Base-by-base conservation (phyloP, 2,329 filamentous ascomycete genomes). In the Elsinoe australis region DNA sequence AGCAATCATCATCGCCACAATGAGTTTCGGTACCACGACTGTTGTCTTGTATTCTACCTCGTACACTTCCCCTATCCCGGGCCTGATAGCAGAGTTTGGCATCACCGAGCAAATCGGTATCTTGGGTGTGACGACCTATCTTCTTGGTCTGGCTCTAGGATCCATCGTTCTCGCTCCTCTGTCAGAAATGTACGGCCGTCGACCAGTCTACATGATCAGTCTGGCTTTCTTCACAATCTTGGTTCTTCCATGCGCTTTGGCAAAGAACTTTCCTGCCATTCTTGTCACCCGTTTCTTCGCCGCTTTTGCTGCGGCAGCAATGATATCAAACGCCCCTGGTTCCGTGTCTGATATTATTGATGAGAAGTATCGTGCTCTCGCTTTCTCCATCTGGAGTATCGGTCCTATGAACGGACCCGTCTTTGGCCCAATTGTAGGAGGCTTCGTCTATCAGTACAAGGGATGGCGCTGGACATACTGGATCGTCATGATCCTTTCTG, bases 291-390 rank as follows among this genome's bases (percentile, higher is more conserved):
- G 87, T 18, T 89, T 88, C 62, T 78, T 92, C 54, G 82, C 80
- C 22, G 83, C 82, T 5, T 65, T 87, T 49, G 86, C 82, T 45
- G 84, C 86, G 3, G 78, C 85, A 4, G 86, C 84, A 33, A 84
- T 94, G 78, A 81, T 95, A 19, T 79, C 81, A 9, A 94, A 94
- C 60, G 79, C 83, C 1, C 87, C 88, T 0, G 89, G 88, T 2
- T 87, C 82, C 5, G 77, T 95, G 8, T 81, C 85, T 21, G 89
- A 95, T 62, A 82, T 95, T 42, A 80, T 86, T n/a, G 74, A 76
- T 10, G 85, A 90, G 36, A 80, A 94, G 41, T 80, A 85, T 58
- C 80, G 89, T 12, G 86, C 87, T 2, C 67, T 92, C n/a, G 83
- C 83, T 33, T 87, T 95, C 65, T 86, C 81, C 3, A 72, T 94